A percentile compares a stretch with the other conserved stretches of the same genome.
Evolutionary conservation across 768 basidiomycete genomes (phyloP).

Genomic region (Phlebiopsis gigantea): DNA sequence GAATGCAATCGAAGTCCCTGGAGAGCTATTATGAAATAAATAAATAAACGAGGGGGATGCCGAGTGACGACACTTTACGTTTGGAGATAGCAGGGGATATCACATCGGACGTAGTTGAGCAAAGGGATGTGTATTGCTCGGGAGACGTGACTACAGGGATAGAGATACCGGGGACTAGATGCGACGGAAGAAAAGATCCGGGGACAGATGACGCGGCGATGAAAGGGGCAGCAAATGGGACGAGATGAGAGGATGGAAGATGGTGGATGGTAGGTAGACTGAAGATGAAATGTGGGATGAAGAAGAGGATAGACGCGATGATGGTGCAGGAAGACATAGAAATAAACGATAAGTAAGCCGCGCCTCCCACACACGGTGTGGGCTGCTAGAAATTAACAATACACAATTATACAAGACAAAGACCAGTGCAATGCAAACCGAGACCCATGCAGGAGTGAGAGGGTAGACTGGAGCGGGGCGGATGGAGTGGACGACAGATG

Average conservation of each 20-base stretch:
- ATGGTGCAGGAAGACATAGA: not conserved
- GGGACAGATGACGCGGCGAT: too few species aligned
- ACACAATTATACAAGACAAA: constrained; percentile 1
- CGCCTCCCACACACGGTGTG: not conserved
- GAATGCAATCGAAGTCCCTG: too few species aligned
- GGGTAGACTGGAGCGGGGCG: not conserved
- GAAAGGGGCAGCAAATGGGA: too few species aligned
- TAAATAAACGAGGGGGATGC: too few species aligned
- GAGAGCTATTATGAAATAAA: too few species aligned
- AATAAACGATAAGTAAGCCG: not conserved
- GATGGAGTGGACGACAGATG: not conserved
- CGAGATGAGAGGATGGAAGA: not conserved
- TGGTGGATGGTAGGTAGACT: not conserved
- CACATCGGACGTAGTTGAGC: too few species aligned
- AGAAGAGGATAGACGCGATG: not conserved
- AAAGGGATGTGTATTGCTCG: too few species aligned
- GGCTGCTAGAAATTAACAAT: not conserved
- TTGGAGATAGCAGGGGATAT: too few species aligned
- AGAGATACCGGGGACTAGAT: too few species aligned
- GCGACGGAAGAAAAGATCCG: too few species aligned
- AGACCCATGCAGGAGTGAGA: not conserved
- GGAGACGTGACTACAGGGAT: too few species aligned
- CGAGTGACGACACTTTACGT: too few species aligned
- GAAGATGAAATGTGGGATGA: not conserved
- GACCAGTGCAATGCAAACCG: not conserved